These are phyloP conservation scores for Gossypium sturtianum DNA, from an alignment of 345 rosid genomes.

Conservation along the genomic window DNA sequence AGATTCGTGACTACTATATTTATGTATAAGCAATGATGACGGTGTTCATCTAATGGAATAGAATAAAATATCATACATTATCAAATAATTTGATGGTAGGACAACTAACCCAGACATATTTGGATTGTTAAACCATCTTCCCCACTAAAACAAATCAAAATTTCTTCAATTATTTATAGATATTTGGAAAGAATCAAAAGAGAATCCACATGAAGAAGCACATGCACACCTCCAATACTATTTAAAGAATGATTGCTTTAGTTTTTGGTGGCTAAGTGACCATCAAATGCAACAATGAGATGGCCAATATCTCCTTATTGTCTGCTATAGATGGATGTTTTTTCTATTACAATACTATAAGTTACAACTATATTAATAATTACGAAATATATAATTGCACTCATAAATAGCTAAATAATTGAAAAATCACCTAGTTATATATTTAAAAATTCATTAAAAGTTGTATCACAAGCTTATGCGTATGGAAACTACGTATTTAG, in stretches of 20 bases:
- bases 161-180: neutral
- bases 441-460: too few species aligned
- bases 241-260: neutral
- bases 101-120: neutral
- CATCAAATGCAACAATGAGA: neutral
- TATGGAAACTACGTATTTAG: too few species aligned
- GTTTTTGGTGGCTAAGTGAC: neutral
- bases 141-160: neutral
- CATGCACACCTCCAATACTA: conserved; percentile 10
- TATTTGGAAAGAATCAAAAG: neutral
- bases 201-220: conserved; percentile 4
- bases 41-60: neutral
- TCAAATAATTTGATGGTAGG: neutral
- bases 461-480: too few species aligned
- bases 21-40: rapidly evolving
- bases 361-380: too few species aligned
- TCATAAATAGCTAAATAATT: too few species aligned
- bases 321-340: neutral
- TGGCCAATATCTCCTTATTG: neutral
- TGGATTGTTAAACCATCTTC: neutral
- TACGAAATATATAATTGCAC: too few species aligned
- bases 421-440: too few species aligned
- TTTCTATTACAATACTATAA: too few species aligned
- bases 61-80: neutral
- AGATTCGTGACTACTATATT: too few species aligned